A percentile compares a stretch with the other conserved stretches of the same genome.
Evolutionary conservation across 2,329 filamentous ascomycete species (phyloP).

Genomic region (Pseudopyricularia cyperi): DNA sequence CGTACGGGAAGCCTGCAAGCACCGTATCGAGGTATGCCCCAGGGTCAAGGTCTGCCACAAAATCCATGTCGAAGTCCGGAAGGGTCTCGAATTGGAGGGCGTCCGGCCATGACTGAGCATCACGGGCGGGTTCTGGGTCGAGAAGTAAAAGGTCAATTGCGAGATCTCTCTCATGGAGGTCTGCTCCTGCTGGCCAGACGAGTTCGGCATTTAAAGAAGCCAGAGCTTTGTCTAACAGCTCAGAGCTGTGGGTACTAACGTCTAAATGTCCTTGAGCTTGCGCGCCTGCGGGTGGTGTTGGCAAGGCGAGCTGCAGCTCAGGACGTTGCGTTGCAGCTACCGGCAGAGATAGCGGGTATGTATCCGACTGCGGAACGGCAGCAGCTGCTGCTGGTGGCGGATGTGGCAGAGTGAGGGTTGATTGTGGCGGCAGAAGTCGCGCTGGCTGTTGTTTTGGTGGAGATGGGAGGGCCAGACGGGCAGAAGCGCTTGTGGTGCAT

Average conservation of each 20-base stretch:
- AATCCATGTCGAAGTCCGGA: background rate
- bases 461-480: background rate
- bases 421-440: background rate
- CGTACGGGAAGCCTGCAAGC: no score
- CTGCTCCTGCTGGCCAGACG: background rate
- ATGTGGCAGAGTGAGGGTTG: background rate
- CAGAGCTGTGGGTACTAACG: conserved; percentile 3
- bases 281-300: conserved; percentile 1
- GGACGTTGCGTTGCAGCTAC: background rate
- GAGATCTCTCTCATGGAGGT: background rate
- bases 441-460: background rate
- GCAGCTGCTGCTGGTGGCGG: background rate
- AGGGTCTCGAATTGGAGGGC: background rate
- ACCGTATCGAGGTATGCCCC: background rate
- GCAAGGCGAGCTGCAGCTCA: background rate
- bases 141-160: background rate
- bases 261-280: background rate
- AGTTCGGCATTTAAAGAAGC: background rate
- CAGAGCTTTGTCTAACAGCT: background rate
- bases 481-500: background rate
- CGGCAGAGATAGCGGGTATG: background rate
- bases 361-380: background rate
- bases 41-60: background rate
- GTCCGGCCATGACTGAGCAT: conserved; percentile 1
- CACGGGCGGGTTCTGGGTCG: background rate